Base-by-base conservation (phyloP, 768 basidiomycete genomes). In the Candolleomyces efflorescens region DNA sequence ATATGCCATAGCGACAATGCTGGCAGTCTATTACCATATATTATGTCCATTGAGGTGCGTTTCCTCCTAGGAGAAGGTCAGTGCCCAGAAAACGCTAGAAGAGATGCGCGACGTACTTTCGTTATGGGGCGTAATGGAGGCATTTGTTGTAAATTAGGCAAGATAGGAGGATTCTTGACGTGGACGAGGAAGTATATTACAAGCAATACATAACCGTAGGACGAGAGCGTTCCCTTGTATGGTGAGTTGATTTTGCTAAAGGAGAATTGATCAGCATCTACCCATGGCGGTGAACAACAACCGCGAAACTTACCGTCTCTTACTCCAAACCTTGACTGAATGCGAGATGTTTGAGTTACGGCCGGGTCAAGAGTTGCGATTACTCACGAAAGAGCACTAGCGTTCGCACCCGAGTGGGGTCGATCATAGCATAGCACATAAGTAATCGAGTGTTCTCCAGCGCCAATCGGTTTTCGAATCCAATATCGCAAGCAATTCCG, bases 251-350 rank as follows among this genome's bases (percentile, higher is more conserved):
- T 97, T 85, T 97, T 95, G 74, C 91, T 92, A 65, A 48, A 55
- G 27, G 47, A 23, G 32, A 55, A 23, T 27, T 60, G 44, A 62
- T 53, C 41, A 55, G 10, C 46, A 51, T 18, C 6, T 18, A 11
- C 24, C 3, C 24, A 26, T 51, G 49, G 13, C 43, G 24, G 52
- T 59, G 27, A 54, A 17, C 12, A 49, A 44, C 18, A 27, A 36
- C n/a, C 23, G 44, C 36, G 54, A 51, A 55, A 63, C 75, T 38
- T 56, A 90, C 90, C 95, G 83, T 72, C 94, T 83, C 75, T 98
- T 99, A 66, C 92, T 92, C 96, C 96, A 99, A 20, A 99, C 94
- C 80, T 99, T 99, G 67, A 99, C 95, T 98, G 64, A 51, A 61
- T 32, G 50, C 26, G 32, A 53, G 46, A 55, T 50, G 44, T 38